Evolutionary conservation across 768 basidiomycete genomes (phyloP).

Genomic region (Tephrocybe sp.): DNA sequence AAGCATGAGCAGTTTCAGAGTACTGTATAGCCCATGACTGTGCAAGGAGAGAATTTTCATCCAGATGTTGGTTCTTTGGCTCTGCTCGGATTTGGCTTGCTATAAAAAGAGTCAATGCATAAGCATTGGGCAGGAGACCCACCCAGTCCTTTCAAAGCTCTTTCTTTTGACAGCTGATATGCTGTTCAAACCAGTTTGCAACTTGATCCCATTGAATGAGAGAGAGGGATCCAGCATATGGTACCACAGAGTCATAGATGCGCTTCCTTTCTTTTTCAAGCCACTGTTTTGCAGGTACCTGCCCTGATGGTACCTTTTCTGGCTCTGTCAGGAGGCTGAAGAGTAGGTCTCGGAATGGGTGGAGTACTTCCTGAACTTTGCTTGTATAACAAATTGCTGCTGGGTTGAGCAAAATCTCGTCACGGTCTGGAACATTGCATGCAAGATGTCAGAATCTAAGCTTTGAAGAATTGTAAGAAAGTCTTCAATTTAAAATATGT

Average conservation of each 20-base stretch:
- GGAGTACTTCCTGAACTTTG: not conserved
- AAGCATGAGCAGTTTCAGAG: not conserved
- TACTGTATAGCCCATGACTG: not conserved
- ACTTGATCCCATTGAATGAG: not conserved
- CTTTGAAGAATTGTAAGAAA: no score
- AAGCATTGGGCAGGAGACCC: not conserved
- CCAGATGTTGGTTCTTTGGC: not conserved
- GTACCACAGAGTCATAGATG: not conserved
- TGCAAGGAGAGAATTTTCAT: not conserved
- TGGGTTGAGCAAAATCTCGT: not conserved
- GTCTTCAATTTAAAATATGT: no score
- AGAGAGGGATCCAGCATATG: not conserved
- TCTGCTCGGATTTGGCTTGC: constrained; percentile 1
- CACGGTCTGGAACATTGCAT: no score
- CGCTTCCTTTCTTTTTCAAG: not conserved
- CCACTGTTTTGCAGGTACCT: not conserved
- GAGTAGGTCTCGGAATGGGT: not conserved
- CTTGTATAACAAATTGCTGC: not conserved
- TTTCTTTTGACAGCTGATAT: constrained; percentile 5
- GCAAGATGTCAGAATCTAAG: no score
- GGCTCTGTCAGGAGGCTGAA: not conserved
- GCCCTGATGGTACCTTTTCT: not conserved
- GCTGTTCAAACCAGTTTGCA: constrained; percentile 7
- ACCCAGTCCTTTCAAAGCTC: not conserved
- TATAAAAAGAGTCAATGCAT: constrained; percentile 5